Base-by-base conservation (phyloP, 192 early-diverging fungal species). In the Backusella circina region DNA sequence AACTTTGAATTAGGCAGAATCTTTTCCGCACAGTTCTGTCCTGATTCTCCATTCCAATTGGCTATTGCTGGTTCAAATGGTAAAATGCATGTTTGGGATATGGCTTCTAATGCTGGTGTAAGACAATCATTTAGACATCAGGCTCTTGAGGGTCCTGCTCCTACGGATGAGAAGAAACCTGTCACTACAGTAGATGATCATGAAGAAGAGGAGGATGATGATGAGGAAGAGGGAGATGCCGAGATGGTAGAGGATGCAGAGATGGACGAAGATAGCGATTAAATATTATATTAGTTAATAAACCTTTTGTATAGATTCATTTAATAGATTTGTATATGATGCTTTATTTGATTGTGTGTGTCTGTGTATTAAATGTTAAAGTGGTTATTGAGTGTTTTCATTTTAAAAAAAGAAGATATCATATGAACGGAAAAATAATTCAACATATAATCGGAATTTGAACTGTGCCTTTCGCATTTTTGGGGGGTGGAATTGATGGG, bases 11-110 rank as follows among this genome's bases (percentile, higher is more conserved):
- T 93, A 35, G 88, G 88, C 5, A 94, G 93, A 71, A 90, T 99
- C 16, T 99, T 99, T 85, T 83, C 93, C 12, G 76, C 93, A 10
- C 81, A 81, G 21, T 99, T 99, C 86, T 95, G 95, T 75, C 91
- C 93, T 1, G 97, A 99, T 84, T 90, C 95, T 51, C 92, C 96
- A n/a, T 94, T 93, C 88, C 86, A 92, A 65, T 67, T 98, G 64
- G 94, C 96, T 8, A 88, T 96, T 51, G 94, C 89, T 26, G 98
- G 98, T 37, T 95, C 93, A 23, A 88, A 88, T 9, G 98, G 97
- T 71, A 95, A 96, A 74, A 84, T 97, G 44, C 86, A 93, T 31
- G 88, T 99, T 10, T 98, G 97, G 97, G 95, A 99, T 78, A 84
- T 98, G 77, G 91, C 92, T 23, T 89, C 92, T 16, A 99, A 97